Evolutionary conservation across 2,329 filamentous ascomycete species (phyloP).

Genomic region (Neofusicoccum parvum): DNA sequence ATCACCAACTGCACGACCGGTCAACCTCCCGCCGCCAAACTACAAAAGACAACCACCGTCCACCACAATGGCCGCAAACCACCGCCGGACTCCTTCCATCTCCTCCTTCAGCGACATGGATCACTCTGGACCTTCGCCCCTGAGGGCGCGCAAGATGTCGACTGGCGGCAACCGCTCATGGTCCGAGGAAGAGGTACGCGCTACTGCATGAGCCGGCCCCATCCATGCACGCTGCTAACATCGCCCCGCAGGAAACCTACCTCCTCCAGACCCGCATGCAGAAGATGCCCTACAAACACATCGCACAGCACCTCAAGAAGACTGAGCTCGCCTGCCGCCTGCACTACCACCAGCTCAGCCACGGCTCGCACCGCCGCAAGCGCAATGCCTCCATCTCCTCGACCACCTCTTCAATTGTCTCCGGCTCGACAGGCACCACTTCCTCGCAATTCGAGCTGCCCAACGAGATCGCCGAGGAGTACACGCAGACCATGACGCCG

Average conservation of each 20-base stretch:
- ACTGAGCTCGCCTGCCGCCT: conserved; percentile 85
- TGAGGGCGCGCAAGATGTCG: conserved; percentile 53
- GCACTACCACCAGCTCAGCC: conserved; percentile 83
- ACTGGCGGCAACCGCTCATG: conserved; percentile 78
- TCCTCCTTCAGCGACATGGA: conserved; percentile 42
- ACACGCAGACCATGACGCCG: conserved; percentile 38
- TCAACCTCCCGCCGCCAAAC: not conserved
- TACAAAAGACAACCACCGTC: conserved; percentile 56
- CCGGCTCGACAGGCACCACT: conserved; percentile 38
- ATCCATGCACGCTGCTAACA: conserved; percentile 22
- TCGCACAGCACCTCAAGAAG: conserved; percentile 82
- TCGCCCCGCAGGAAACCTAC: conserved; percentile 69
- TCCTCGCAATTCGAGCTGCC: conserved; percentile 25
- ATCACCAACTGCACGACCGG: conserved; percentile 5
- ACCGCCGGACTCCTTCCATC: conserved; percentile 42
- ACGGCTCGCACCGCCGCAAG: conserved; percentile 79
- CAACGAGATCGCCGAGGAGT: conserved; percentile 23
- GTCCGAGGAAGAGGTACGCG: conserved; percentile 79
- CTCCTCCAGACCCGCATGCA: conserved; percentile 81
- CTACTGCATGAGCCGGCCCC: not conserved
- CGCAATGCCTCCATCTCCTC: conserved; percentile 71
- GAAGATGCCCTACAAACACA: conserved; percentile 91
- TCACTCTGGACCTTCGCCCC: conserved; percentile 47
- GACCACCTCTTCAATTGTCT: conserved; percentile 32
- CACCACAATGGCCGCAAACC: conserved; percentile 37